These are phyloP conservation scores for Coprinellus aureogranulatus DNA, from an alignment of 768 basidiomycete species.

Conservation along the genomic window DNA sequence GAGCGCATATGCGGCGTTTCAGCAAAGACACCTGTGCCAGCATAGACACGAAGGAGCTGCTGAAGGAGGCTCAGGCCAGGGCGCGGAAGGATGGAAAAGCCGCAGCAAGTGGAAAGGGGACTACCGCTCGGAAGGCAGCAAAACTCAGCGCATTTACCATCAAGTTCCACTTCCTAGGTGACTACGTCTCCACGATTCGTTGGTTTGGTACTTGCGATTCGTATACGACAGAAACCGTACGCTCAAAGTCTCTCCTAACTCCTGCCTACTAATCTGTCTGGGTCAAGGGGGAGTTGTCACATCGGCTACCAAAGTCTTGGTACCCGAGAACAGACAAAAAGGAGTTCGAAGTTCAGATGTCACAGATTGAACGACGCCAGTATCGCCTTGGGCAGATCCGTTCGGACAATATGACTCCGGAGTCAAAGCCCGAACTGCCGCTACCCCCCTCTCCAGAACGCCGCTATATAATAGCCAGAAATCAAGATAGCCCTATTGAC, in stretches of 20 bases:
- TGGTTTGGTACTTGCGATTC: not conserved
- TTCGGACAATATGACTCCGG: not conserved
- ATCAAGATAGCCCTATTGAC: too few species aligned
- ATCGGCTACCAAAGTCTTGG: constrained; percentile 11
- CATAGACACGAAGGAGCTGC: not conserved
- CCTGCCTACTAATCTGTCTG: too few species aligned
- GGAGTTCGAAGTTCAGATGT: not conserved
- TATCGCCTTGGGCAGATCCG: not conserved
- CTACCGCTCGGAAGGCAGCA: not conserved
- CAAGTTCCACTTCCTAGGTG: too few species aligned
- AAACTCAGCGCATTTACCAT: too few species aligned
- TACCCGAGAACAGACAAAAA: constrained; percentile 18
- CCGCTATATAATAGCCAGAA: too few species aligned
- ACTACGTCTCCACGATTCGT: not conserved
- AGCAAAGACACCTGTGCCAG: constrained; percentile 1
- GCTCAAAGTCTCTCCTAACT: too few species aligned
- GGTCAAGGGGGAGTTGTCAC: not conserved
- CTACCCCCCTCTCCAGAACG: too few species aligned
- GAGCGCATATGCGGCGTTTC: constrained; percentile 14
- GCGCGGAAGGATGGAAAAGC: not conserved
- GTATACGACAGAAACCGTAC: not conserved
- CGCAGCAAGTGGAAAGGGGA: too few species aligned
- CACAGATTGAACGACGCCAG: not conserved
- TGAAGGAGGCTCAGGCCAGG: not conserved
- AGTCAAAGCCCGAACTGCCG: too few species aligned